A percentile compares a stretch with the other conserved stretches of the same genome.
phyloP scores from a whole-genome alignment of 441 rosid species.

The Metrosideros polymorpha region DNA sequence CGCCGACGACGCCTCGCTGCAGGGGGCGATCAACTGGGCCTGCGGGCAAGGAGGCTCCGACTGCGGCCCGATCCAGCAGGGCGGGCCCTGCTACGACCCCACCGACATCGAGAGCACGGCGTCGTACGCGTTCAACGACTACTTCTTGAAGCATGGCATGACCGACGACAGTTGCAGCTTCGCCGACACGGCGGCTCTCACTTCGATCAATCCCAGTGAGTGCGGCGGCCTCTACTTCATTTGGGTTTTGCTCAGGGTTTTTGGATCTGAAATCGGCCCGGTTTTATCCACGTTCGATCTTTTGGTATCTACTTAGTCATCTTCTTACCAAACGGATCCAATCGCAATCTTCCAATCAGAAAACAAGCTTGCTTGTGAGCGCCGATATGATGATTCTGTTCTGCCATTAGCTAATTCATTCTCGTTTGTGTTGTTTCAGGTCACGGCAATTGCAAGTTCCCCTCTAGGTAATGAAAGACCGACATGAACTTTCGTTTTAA shows the following conservation, averaged over 20 bases:
- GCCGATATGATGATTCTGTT: not conserved
- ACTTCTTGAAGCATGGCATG: slow-evolving; percentile 60
- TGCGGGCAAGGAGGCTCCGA: slow-evolving; percentile 81
- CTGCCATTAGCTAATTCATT: not conserved
- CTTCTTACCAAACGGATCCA: not conserved
- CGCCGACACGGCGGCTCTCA: slow-evolving; percentile 74
- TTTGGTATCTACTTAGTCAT: not conserved
- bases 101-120: slow-evolving; percentile 57
- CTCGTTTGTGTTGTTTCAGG: slow-evolving; percentile 42
- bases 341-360: not conserved
- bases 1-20: slow-evolving; percentile 80
- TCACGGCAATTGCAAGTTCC: slow-evolving; percentile 58
- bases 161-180: slow-evolving; percentile 78
- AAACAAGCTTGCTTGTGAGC: not conserved
- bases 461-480: slow-evolving; percentile 62
- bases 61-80: slow-evolving; percentile 65
- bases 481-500: not conserved
- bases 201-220: slow-evolving; percentile 76
- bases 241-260: not conserved
- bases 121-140: slow-evolving; percentile 81
- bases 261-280: not conserved
- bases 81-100: slow-evolving; percentile 64
- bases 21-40: slow-evolving; percentile 78
- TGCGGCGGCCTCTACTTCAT: not conserved
- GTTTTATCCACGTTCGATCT: not conserved